Percentiles rank a stretch among this genome's conserved stretches.
Conservation (phyloP, 2,329 filamentous ascomycete genomes). For the Arthrobotrys entomopaga region DNA sequence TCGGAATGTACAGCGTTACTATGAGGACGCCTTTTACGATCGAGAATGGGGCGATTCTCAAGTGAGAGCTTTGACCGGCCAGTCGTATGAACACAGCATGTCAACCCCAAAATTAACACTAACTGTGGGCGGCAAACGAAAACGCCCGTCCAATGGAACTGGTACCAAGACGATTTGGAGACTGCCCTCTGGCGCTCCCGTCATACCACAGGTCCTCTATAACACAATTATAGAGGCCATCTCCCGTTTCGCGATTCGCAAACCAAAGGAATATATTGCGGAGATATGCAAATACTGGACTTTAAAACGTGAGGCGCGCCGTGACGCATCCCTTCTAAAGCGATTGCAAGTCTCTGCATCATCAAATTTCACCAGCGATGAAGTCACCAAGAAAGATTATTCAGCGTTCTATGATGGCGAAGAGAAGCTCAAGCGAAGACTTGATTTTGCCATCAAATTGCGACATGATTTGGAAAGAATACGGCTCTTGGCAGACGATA, state of each 20-base stretch:
- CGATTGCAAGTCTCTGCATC: constrained; percentile 87
- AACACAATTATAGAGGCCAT: constrained; percentile 86
- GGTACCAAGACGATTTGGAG: constrained; percentile 78
- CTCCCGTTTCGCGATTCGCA: constrained; percentile 81
- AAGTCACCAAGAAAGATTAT: constrained; percentile 93
- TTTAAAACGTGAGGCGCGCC: constrained; percentile 88
- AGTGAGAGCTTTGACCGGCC: constrained; percentile 75
- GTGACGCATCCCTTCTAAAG: constrained; percentile 91
- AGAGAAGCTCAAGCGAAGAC: constrained; percentile 79
- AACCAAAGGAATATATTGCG: constrained; percentile 89
- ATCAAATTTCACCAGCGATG: constrained; percentile 90
- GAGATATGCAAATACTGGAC: constrained; percentile 99
- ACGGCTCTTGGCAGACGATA: constrained; percentile 70
- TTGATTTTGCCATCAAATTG: constrained; percentile 84
- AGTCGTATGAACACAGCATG: constrained; percentile 60
- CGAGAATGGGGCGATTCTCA: constrained; percentile 93
- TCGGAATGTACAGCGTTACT: constrained; percentile 84
- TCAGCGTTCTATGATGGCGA: constrained; percentile 88
- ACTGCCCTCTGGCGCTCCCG: constrained; percentile 89
- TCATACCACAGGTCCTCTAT: constrained; percentile 88
- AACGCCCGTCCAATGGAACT: constrained; percentile 65
- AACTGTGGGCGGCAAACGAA: constrained; percentile 71
- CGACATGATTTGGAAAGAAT: constrained; percentile 81
- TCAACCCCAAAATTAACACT: constrained; percentile 66
- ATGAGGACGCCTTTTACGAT: constrained; percentile 87